Percentiles rank a stretch among this genome's conserved stretches.
Evolutionary conservation across 192 early-diverging fungal species (phyloP).

Genomic region (Umbelopsis isabellina): DNA sequence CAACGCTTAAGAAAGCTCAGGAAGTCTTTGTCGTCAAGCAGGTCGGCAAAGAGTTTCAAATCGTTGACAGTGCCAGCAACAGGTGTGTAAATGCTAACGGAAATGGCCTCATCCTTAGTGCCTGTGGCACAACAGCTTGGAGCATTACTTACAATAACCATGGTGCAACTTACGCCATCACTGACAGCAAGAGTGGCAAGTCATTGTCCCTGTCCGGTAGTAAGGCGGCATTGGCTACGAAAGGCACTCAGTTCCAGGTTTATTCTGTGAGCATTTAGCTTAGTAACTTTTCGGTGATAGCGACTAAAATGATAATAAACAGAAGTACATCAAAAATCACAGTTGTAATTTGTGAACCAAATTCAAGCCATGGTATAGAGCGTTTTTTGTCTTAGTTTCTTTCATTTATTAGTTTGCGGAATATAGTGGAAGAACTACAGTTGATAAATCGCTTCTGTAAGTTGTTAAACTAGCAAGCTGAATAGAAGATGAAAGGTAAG

Average conservation of each 20-base stretch:
- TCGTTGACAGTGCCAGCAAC: not conserved
- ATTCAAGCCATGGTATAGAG: no score
- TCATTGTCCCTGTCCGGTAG: not conserved
- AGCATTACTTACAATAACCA: not conserved
- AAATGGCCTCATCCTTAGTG: not conserved
- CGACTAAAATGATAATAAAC: not conserved
- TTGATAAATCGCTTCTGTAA: no score
- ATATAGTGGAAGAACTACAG: no score
- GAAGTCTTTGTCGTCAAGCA: not conserved
- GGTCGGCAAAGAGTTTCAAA: not conserved
- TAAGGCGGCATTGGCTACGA: not conserved
- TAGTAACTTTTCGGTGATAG: not conserved
- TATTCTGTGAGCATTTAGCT: not conserved
- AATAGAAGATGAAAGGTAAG: not conserved
- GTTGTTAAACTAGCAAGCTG: no score
- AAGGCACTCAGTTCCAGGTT: not conserved
- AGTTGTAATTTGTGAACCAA: no score
- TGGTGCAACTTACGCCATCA: not conserved
- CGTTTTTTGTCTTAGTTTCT: no score
- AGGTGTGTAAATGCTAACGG: not conserved
- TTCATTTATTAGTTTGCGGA: no score
- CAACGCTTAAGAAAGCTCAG: not conserved
- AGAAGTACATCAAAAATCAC: no score
- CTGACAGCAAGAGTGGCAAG: not conserved
- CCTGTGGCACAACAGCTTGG: not conserved